Base-by-base conservation (phyloP, 345 rosid genomes). In the Tarenaya hassleriana region DNA sequence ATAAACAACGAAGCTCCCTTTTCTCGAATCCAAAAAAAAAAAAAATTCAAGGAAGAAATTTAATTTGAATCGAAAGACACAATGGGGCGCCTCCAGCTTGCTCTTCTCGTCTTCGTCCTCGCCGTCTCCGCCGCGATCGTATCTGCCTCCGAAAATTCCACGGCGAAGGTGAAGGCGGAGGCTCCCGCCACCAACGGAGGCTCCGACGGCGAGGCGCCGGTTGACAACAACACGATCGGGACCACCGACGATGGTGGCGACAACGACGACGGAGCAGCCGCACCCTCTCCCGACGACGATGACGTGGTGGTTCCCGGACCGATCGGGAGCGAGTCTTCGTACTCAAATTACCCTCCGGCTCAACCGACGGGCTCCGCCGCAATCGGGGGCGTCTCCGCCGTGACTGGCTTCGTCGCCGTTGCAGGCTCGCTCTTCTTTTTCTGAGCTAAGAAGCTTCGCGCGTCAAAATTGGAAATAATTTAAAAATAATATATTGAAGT, bases 271-370 rank as follows among this genome's bases (percentile, higher is more conserved):
- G 29, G 29, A 24, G 29, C 29, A 24, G 5, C 29, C 29, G 29
- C 3, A 24, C 9, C 15, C 34, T n/a, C 67, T 14, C 58, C 72
- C 2, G 70, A 39, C 7, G 67, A 44, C 33, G 70, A 57, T 16
- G 74, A 54, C 2, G 64, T 60, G 34, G 77, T 73, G 1, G 72
- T 68, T 10, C 53, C 79, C 0, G 78, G 72, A 47, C 71, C 79
- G 3, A 18, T 69, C 0, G 77, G 77, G 14, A 63, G 63, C 19
- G 74, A 43, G 0, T 5, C 63, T 20, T 42, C 67, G 0, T 61
- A 55, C 1, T 56, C 63, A 5, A 56, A 54, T 3, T 18, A 50
- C 10, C 46, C 57, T 0, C 48, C 68, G 0, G 59, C 56, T 6
- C 34, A 53, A 7, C 21, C 71, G 4, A 16, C 35, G 4, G 38